These are phyloP conservation scores for Plasmodium blacklocki DNA, from an alignment of 169 alveolate species.

Conservation along the genomic window DNA sequence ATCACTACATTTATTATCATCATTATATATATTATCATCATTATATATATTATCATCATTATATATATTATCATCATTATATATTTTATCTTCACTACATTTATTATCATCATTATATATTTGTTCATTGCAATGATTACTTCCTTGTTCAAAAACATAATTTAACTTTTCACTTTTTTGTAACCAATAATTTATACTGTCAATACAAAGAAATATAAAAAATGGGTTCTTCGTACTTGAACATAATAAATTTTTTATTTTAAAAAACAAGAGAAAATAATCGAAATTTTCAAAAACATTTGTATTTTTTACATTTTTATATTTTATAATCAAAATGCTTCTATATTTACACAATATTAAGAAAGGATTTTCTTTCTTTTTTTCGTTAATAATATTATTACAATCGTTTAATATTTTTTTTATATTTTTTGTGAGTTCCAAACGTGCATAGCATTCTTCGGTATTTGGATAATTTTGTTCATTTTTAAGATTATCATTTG, in stretches of 20 bases:
- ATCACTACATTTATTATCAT: background rate
- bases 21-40: background rate
- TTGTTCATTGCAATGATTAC: slow-evolving; percentile 4
- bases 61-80: background rate
- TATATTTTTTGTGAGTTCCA: slow-evolving; percentile 29
- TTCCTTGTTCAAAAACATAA: slow-evolving; percentile 36
- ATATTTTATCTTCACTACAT: background rate
- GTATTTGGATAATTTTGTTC: background rate
- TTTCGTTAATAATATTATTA: slow-evolving; percentile 56
- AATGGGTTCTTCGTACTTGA: slow-evolving; percentile 52
- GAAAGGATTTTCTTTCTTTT: slow-evolving; percentile 71
- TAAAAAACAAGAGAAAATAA: slow-evolving; percentile 69
- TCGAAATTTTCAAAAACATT: slow-evolving; percentile 36
- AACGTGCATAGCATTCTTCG: background rate
- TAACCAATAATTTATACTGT: slow-evolving; percentile 65
- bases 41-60: slow-evolving; percentile 6
- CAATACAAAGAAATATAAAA: slow-evolving; percentile 68
- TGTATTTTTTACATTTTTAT: slow-evolving; percentile 50
- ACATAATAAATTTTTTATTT: slow-evolving; percentile 52
- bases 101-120: slow-evolving; percentile 1
- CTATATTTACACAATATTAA: slow-evolving; percentile 75
- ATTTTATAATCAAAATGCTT: slow-evolving; percentile 73
- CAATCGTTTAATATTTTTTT: slow-evolving; percentile 29
- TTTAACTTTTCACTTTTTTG: slow-evolving; percentile 63
- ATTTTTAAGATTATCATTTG: too few relatives aligned